Conservation (phyloP, 208 protist species). For the Crithidia expoeki region DNA sequence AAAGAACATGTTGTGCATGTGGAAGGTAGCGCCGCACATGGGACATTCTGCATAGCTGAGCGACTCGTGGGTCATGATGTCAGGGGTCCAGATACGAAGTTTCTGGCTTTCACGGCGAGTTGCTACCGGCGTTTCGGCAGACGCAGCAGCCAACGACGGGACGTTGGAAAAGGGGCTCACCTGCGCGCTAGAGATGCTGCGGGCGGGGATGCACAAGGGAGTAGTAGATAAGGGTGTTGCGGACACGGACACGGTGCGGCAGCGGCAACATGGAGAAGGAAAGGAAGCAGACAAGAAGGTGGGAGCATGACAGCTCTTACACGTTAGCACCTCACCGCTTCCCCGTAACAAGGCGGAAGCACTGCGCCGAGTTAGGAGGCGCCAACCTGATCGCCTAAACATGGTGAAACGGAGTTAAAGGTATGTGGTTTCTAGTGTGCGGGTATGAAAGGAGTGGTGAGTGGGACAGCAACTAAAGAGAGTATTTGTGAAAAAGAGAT, state of each 20-base stretch:
- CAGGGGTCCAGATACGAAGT: slow-evolving; percentile 49
- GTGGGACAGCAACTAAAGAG: no score
- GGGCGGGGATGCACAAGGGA: neutral
- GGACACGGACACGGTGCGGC: neutral
- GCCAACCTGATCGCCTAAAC: slow-evolving; percentile 1
- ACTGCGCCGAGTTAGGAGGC: neutral
- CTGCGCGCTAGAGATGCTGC: neutral
- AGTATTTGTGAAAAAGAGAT: neutral
- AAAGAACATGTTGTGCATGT: slow-evolving; percentile 72
- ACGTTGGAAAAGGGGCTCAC: neutral
- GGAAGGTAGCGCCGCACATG: slow-evolving; percentile 46
- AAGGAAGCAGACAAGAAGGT: neutral
- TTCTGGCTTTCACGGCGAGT: neutral
- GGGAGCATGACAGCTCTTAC: neutral
- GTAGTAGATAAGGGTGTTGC: neutral
- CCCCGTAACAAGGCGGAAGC: neutral
- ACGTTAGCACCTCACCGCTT: neutral
- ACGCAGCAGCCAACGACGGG: neutral
- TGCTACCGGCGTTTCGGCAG: neutral
- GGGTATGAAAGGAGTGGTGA: no score
- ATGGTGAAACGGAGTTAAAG: neutral
- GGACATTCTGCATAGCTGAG: slow-evolving; percentile 75
- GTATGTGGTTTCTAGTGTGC: neutral
- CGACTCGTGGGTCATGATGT: slow-evolving; percentile 58
- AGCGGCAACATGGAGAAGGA: neutral